Base-by-base conservation (phyloP, 495 filamentous ascomycete genomes). In the Hapsidospora chrysogenum region DNA sequence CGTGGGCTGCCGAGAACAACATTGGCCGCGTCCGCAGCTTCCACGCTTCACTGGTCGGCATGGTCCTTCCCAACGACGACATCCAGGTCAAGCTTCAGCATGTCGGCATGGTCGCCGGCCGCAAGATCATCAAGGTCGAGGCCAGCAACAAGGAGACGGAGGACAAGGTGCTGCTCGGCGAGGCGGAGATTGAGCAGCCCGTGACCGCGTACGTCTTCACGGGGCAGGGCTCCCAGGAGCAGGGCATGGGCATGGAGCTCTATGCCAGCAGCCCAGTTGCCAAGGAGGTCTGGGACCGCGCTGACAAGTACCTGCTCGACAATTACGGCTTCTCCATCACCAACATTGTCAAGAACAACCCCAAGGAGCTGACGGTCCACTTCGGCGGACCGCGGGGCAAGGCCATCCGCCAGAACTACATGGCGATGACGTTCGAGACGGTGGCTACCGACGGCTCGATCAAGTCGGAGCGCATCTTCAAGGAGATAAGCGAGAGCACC, bases 211-310 rank as follows among this genome's bases (percentile, higher is more conserved):
- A 99, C 45, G 84, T 99, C 41, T 99, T 99, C 60, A 99, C 89
- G 33, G 89, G 89, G 23, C 89, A 99, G 54, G 89, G 89, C 32
- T 92, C 82, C 22, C 89, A 99, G 55, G 89, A 96, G 54, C 92
- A 96, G 53, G 89, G 89, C 33, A 99, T 99, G 89, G 89, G 89
- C 58, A 99, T 99, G 89, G 89, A 95, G 53, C 71, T 99, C 23
- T 99, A 99, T 48, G 77, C 60, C 39, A 87, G 75, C 61, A 95
- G 87, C 49, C 65, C 76, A 2, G 89, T 99, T 22, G 89, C 89
- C 31, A 82, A 80, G 58, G 87, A 95, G 51, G 92, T 99, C 19
- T 99, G 89, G 89, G 87, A 99, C 53, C 75, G 87, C 27, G 92
- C 92, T 18, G 89, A 99, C 58, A 84, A 78, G 53, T 92, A 99